Base-by-base conservation (phyloP, 805 yeast species). In the Tetrapisispora fleetii region DNA sequence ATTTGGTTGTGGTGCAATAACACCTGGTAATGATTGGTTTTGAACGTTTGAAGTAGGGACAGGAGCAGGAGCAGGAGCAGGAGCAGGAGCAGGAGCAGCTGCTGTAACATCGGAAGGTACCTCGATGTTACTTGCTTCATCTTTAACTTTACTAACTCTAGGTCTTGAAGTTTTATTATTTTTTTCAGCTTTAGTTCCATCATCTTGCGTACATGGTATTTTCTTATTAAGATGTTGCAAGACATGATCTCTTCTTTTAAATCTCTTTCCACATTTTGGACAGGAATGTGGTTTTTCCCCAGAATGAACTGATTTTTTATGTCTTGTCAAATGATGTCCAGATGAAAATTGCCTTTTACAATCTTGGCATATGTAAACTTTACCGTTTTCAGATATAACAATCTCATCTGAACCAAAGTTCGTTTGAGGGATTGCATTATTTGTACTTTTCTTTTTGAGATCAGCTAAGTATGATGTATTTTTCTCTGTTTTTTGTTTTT, bases 231-330 rank as follows among this genome's bases (percentile, higher is more conserved):
- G 52, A 53, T 66, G 70, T 41, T 66, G 70, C 41, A 65, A 50
- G 4, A 65, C 70, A 57, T 66, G 70, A 50, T 66, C 70, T 39
- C 69, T 57, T 54, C 70, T 65, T 47, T 66, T 66, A 41, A 66
- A 66, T 41, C 60, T 57, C 44, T 66, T 66, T 14, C 68, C 69
- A 54, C 70, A 66, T 43, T 65, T 62, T 9, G 69, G 67, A 53
- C 70, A 66, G 1, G 68, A 64, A 43, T 64, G 65, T 1, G 69
- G 67, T 47, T 66, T 66, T 45, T 64, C 67, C n/a, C 68, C 68
- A 2, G 68, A 64, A 52, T 66, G 70, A 28, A 66, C 70, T 3
- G 69, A 65, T 46, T 65, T 66, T 51, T 66, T 66, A 50, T 66
- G 70, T 45, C 70, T 62, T 36, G 70, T 66, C 27, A 66, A 52